These are phyloP conservation scores for Wallacemonas sp. DNA, from an alignment of 208 protist genomes.

Conservation along the genomic window DNA sequence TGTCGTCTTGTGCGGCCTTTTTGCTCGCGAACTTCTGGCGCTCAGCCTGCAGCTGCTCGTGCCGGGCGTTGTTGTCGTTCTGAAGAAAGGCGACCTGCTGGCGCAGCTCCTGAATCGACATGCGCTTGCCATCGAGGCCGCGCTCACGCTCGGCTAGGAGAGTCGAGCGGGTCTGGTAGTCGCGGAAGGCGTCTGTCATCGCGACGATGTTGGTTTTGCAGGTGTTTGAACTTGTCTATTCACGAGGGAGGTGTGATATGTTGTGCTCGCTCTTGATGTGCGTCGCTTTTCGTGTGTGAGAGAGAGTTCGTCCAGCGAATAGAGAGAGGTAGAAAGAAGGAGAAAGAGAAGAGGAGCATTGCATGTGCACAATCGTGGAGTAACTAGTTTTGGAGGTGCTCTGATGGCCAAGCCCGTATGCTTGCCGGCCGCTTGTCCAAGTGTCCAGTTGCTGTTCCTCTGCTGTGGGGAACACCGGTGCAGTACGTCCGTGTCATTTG, in stretches of 20 bases:
- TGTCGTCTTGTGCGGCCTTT: constrained; percentile 72
- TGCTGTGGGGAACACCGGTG: no score
- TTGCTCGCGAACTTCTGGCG: constrained; percentile 43
- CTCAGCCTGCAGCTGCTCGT: constrained; percentile 64
- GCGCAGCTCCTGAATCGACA: constrained; percentile 59
- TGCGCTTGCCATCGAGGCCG: constrained; percentile 57
- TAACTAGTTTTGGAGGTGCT: no score
- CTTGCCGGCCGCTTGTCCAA: no score
- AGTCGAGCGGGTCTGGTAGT: constrained; percentile 67
- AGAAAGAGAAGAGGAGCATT: constrained; percentile 8
- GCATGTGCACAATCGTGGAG: not conserved
- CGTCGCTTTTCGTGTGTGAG: no score
- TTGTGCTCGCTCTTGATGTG: no score
- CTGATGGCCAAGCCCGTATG: no score
- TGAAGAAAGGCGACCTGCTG: constrained; percentile 48
- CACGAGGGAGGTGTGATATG: no score
- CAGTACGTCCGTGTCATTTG: not conserved
- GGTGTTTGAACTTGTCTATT: no score
- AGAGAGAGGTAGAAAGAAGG: not conserved
- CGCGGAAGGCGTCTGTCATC: constrained; percentile 62
- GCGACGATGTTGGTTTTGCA: not conserved
- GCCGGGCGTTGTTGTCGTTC: constrained; percentile 43
- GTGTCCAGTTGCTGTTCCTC: no score
- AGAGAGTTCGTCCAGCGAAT: no score
- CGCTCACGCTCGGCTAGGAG: constrained; percentile 70